Evolutionary conservation across 306 rosid genomes (phyloP), one percentile per base, ranked within the genome.

Genomic region (Gynostemma pentaphyllum): DNA sequence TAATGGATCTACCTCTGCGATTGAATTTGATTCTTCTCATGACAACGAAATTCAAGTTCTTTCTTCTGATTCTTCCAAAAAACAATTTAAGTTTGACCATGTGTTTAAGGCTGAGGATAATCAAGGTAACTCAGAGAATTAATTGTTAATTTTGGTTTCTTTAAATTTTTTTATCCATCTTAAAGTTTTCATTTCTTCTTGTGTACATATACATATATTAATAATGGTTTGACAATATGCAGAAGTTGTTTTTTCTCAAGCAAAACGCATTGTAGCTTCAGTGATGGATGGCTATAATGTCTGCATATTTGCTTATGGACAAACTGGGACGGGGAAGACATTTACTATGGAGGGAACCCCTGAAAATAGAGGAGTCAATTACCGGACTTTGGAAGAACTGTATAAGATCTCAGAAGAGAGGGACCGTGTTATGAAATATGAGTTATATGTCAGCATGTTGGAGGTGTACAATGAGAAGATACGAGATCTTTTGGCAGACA

Each of bases 291-390:
- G 99, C 27, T 92, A 72, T 40, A 92, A 92, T 67, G 95, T 88
- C 46, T 88, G 99, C 76, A 88, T 92, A 52, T 88, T 92, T 84
- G 95, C 99, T 37, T 92, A 92, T 2, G 99, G 99, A n/a, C 99
- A 92, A 86, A 92, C 99, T 22, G 99, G 99, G 60, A 88, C 99
- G 6, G 99, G 99, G 22, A 92, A 92, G 76, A 92, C 99, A 24
- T 92, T 84, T 75, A 92, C 99, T 0, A 92, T 92, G 99, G 99
- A 92, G 74, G 99, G 99, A 68, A 86, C 90, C 36, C 79, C 79
- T 4, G 94, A 86, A 66, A 77, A 80, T 39, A 88, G 99, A 74
- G 99, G 99, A 71, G 99, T 92, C 48, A 92, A 92, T 76, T 88
- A 84, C 80, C 81, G 97, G 73, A 92, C 99, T 23, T 78, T 92